Percentiles rank a stretch among this genome's conserved stretches.
phyloP scores from a whole-genome alignment of 495 filamentous ascomycete species.

The Parmelia sp. region DNA sequence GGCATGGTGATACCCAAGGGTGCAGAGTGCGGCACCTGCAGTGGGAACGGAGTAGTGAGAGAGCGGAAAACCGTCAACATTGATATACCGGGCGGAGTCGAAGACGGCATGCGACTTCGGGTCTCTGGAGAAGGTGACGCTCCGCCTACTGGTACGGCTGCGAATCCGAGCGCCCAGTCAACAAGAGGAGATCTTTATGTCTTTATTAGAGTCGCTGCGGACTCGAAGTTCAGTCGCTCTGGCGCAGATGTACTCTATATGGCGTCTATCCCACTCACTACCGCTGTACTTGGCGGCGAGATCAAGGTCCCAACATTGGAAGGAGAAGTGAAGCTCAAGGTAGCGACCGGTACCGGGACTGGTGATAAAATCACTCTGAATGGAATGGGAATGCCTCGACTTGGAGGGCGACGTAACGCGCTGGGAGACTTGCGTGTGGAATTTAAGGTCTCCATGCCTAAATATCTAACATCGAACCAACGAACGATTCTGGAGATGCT shows the following conservation, averaged over 20 bases:
- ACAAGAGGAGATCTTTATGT: slow-evolving; percentile 82
- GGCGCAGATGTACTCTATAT: slow-evolving; percentile 91
- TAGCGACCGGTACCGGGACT: slow-evolving; percentile 83
- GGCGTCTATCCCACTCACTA: slow-evolving; percentile 83
- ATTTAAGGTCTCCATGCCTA: slow-evolving; percentile 92
- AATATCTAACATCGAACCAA: slow-evolving; percentile 83
- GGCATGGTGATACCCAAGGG: slow-evolving; percentile 67
- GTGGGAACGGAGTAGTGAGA: slow-evolving; percentile 69
- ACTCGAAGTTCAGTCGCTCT: slow-evolving; percentile 75
- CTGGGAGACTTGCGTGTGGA: slow-evolving; percentile 85
- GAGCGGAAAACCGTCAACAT: slow-evolving; percentile 73
- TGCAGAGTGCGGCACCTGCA: slow-evolving; percentile 70
- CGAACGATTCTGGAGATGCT: slow-evolving; percentile 88
- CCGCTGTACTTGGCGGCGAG: slow-evolving; percentile 85
- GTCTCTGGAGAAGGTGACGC: slow-evolving; percentile 80
- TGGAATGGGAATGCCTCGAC: slow-evolving; percentile 87
- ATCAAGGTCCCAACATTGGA: slow-evolving; percentile 85
- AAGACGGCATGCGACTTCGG: slow-evolving; percentile 87
- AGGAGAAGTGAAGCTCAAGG: slow-evolving; percentile 78
- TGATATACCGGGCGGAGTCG: slow-evolving; percentile 89
- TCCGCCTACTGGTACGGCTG: slow-evolving; percentile 60
- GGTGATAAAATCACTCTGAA: slow-evolving; percentile 81
- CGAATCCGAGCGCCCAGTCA: slow-evolving; percentile 51
- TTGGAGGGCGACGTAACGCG: slow-evolving; percentile 49
- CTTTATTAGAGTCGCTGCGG: slow-evolving; percentile 71